Evolutionary conservation across 169 alveolate genomes (phyloP).

Genomic region (Plasmodium cynomolgi): DNA sequence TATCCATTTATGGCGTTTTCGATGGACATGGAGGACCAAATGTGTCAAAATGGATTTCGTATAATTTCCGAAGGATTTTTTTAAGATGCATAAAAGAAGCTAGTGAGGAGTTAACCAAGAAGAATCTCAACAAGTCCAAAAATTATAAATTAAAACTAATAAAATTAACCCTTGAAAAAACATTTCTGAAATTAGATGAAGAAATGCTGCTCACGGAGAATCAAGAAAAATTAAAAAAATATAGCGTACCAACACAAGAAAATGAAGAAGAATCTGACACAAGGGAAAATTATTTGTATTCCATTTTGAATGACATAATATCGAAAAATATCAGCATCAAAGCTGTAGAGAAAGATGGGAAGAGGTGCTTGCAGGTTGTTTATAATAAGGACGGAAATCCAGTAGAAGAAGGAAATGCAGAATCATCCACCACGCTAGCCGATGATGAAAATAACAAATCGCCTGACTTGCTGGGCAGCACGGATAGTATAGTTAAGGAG

Average conservation of each 20-base stretch:
- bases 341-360: slow-evolving; percentile 81
- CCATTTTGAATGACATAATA: slow-evolving; percentile 78
- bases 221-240: slow-evolving; percentile 68
- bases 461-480: not conserved
- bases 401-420: slow-evolving; percentile 48
- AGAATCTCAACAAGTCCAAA: slow-evolving; percentile 42
- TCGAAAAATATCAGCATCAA: slow-evolving; percentile 79
- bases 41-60: slow-evolving; percentile 94
- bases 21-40: slow-evolving; percentile 99
- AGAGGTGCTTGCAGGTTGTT: slow-evolving; percentile 79
- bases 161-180: slow-evolving; percentile 72
- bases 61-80: slow-evolving; percentile 86
- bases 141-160: slow-evolving; percentile 66
- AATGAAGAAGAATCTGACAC: slow-evolving; percentile 79
- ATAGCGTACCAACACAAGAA: slow-evolving; percentile 78
- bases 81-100: slow-evolving; percentile 66
- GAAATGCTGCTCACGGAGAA: slow-evolving; percentile 77
- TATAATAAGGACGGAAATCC: slow-evolving; percentile 77
- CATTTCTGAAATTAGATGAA: slow-evolving; percentile 83
- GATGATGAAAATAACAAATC: slow-evolving; percentile 41
- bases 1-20: slow-evolving; percentile 95
- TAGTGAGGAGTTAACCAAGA: slow-evolving; percentile 50
- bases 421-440: not conserved
- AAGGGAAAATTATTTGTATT: slow-evolving; percentile 77
- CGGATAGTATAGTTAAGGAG: slow-evolving; percentile 3